Base-by-base conservation (phyloP, 768 basidiomycete species). In the Cyclocybe cylindracea region DNA sequence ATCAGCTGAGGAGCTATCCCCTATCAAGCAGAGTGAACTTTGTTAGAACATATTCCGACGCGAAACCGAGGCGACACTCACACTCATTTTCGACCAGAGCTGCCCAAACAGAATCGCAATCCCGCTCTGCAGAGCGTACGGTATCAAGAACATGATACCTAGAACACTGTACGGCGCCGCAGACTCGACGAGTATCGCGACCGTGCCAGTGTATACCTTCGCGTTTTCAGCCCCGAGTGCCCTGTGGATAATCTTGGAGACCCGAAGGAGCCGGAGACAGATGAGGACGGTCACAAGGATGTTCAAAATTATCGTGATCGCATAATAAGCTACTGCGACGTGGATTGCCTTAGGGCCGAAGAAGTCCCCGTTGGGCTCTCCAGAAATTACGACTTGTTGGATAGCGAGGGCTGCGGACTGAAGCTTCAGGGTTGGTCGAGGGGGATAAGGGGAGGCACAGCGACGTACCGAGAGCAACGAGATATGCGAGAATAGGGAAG, bases 261-360 rank as follows among this genome's bases (percentile, higher is more conserved):
- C 56, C 44, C 53, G 57, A 40, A 70, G 54, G 9, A 77, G 69
- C n/a, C 75, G 75, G 7, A 33, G 50, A 48, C 67, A 71, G 53
- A 78, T 76, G 41, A 74, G 63, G 6, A 60, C n/a, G 6, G 75
- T 76, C 41, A 74, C 61, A 56, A 77, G 44, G 47, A 75, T 63
- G 63, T 77, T 78, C 54, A 77, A 61, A 39, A 61, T 57, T 50
- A 77, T 69, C 4, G 72, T 70, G 41, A 73, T 61, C 7, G 70
- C 53, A 42, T 70, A 71, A 61, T 74, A 78, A 2, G 73, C 66
- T 3, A 67, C 59, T 9, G 68, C 74, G 46, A 74, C 70, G 57
- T 66, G 62, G 44, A 71, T 58, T 11, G 69, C 58, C 39, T 65
- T 61, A n/a, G 66, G 66, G 5, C 56, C 57, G 55, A 75, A 73